Conservation (phyloP, 139 green algal genomes). For the Tetraselmis striata region DNA sequence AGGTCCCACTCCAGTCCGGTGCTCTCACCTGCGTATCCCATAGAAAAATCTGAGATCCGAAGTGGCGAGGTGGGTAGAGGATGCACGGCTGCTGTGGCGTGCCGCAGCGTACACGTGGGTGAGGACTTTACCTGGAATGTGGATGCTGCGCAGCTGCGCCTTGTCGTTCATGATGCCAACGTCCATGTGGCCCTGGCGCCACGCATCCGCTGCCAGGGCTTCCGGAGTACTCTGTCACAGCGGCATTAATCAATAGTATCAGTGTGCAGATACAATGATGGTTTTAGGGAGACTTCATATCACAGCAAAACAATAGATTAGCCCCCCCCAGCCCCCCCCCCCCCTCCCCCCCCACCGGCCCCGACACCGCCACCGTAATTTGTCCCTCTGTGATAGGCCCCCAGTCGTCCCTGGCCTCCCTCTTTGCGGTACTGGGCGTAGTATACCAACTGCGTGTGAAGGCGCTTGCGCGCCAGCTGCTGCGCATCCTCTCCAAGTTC, state of each 20-base stretch:
- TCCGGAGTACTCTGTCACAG: background rate
- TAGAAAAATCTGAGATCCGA: no score
- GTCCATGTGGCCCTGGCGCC: background rate
- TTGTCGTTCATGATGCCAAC: no score
- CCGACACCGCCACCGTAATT: background rate
- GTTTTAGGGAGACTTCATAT: background rate
- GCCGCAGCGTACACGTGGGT: no score
- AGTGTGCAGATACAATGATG: background rate
- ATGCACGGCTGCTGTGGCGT: no score
- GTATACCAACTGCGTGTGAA: background rate
- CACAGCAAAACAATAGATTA: background rate
- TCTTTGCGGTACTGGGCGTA: background rate
- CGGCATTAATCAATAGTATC: no score
- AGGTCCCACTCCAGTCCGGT: no score
- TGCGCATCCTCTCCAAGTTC: background rate
- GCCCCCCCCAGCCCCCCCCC: no score
- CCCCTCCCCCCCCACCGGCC: no score
- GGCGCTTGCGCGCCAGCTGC: background rate
- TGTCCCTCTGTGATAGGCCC: background rate
- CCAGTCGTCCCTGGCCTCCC: background rate
- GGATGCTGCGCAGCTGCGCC: no score
- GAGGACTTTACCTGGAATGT: no score
- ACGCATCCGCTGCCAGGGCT: background rate
- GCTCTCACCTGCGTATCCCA: no score
- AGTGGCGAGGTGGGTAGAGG: no score